Evolutionary conservation across 2,329 filamentous ascomycete species (phyloP).

Genomic region (Sporothrix variecibatus): DNA sequence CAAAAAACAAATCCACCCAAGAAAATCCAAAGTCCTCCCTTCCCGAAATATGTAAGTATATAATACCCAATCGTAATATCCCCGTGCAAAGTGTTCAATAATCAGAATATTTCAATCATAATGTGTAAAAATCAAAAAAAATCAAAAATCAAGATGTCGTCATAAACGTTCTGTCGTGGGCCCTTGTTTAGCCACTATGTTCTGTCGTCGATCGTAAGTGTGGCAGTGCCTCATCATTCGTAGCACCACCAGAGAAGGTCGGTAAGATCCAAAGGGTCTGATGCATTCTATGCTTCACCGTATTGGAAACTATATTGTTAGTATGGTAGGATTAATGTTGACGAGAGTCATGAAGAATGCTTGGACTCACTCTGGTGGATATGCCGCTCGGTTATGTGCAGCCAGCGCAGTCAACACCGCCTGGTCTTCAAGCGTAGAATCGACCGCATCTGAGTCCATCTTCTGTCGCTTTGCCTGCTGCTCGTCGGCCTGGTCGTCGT

Average conservation of each 20-base stretch:
- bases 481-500: conserved; percentile 24
- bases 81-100: neutral
- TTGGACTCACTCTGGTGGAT: conserved; percentile 46
- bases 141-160: neutral
- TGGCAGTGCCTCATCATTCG: neutral
- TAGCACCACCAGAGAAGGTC: neutral
- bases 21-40: neutral
- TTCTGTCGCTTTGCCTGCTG: conserved; percentile 46
- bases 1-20: neutral
- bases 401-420: conserved; percentile 50
- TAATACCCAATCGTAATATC: neutral
- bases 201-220: neutral
- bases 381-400: conserved; percentile 48
- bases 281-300: conserved; percentile 24
- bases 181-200: neutral
- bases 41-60: neutral
- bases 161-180: neutral
- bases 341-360: neutral
- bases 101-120: neutral
- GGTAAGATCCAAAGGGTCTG: neutral
- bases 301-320: conserved; percentile 22
- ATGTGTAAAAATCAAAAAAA: neutral
- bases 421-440: conserved; percentile 49
- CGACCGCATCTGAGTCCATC: conserved; percentile 36
- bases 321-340: neutral